Evolutionary conservation across 805 yeast species (phyloP).

Genomic region (Saturnispora bothae): DNA sequence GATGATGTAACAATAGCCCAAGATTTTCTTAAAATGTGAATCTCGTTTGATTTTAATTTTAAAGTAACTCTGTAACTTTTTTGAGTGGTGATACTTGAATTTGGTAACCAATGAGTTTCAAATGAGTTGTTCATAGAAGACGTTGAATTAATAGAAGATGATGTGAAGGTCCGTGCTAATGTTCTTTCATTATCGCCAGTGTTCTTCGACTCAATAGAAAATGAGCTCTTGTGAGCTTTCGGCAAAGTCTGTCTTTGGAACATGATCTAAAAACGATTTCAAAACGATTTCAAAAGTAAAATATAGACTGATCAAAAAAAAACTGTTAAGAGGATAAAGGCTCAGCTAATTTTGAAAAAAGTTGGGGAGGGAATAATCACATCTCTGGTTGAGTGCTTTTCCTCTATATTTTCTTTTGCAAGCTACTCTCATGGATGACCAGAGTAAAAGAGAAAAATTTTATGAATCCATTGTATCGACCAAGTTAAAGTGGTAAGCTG

Average conservation of each 20-base stretch:
- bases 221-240: background rate
- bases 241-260: background rate
- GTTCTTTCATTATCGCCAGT: background rate
- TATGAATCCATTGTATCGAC: too few species aligned
- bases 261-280: background rate
- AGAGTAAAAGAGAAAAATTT: too few species aligned
- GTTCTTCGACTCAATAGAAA: background rate
- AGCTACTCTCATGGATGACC: too few species aligned
- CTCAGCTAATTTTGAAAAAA: background rate
- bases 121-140: conserved; percentile 21
- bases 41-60: conserved; percentile 28
- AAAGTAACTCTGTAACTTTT: conserved; percentile 18
- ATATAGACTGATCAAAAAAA: background rate
- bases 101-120: conserved; percentile 27
- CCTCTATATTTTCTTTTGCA: too few species aligned
- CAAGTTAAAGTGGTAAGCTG: too few species aligned
- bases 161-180: conserved; percentile 16
- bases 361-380: too few species aligned
- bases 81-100: conserved; percentile 21
- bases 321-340: background rate
- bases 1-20: conserved; percentile 32
- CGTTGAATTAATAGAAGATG: conserved; percentile 20
- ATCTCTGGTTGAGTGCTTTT: too few species aligned
- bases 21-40: conserved; percentile 35
- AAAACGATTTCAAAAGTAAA: background rate